Conservation (phyloP, 371 early-diverging fungal genomes). For the Lichtheimia corymbifera region DNA sequence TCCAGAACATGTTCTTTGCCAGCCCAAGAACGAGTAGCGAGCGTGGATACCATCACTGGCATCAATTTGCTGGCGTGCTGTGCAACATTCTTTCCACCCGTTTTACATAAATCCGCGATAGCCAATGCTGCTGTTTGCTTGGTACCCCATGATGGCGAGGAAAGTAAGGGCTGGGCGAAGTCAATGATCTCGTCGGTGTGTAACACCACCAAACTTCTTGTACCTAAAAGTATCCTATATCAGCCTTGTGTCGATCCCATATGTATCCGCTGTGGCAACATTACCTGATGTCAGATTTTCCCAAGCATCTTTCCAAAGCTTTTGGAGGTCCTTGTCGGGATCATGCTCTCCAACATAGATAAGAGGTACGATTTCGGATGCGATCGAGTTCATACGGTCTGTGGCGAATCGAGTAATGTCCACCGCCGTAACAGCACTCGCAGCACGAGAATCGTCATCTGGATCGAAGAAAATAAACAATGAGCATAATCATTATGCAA, state of each 20-base stretch:
- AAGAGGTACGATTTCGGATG: conserved; percentile 69
- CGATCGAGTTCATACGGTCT: conserved; percentile 62
- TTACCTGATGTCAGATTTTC: conserved; percentile 78
- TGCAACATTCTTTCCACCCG: conserved; percentile 32
- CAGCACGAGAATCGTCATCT: conserved; percentile 77
- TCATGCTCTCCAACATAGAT: conserved; percentile 80
- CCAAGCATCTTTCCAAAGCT: conserved; percentile 82
- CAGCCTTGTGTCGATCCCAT: neutral
- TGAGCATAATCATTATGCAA: neutral
- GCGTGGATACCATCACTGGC: conserved; percentile 63
- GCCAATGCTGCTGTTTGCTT: conserved; percentile 79
- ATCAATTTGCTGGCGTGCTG: conserved; percentile 54
- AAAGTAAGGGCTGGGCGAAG: conserved; percentile 58
- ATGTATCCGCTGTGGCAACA: neutral
- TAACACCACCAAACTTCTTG: conserved; percentile 59
- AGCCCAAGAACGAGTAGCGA: conserved; percentile 83
- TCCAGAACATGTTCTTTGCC: conserved; percentile 86
- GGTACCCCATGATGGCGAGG: conserved; percentile 74
- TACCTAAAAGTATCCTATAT: conserved; percentile 30
- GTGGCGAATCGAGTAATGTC: conserved; percentile 81
- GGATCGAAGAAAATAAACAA: neutral
- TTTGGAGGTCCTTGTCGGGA: conserved; percentile 53
- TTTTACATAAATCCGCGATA: conserved; percentile 63
- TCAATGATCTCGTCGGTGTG: conserved; percentile 63
- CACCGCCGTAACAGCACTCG: conserved; percentile 69